Conservation (phyloP, 2,329 filamentous ascomycete species). For the Phoma sp. region DNA sequence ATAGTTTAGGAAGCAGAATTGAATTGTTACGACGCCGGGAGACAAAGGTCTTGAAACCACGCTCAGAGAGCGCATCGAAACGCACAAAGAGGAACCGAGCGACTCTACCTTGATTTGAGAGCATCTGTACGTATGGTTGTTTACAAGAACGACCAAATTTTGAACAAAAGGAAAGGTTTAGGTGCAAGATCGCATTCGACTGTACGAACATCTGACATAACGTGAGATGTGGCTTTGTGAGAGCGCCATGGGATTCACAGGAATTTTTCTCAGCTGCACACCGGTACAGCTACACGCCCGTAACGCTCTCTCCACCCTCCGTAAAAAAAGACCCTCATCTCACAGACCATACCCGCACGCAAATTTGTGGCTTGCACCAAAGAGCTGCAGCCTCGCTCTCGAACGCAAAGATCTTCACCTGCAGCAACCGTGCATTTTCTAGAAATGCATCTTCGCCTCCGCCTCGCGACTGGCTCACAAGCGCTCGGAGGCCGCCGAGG, state of each 20-base stretch:
- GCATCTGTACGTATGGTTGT: no score
- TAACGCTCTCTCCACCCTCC: background rate
- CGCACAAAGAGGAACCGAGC: no score
- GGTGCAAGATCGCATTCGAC: no score
- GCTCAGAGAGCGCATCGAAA: no score
- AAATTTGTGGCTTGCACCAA: background rate
- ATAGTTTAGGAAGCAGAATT: no score
- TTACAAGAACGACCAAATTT: no score
- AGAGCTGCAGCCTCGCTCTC: conserved; percentile 11
- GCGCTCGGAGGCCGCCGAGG: conserved; percentile 12
- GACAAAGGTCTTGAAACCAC: no score
- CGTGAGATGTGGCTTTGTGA: no score
- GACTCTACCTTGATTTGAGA: no score
- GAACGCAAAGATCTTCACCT: conserved; percentile 4
- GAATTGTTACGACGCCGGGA: no score
- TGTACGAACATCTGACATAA: no score
- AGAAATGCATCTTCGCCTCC: background rate
- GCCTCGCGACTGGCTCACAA: background rate
- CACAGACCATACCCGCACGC: background rate
- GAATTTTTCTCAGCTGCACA: background rate
- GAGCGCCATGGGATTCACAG: background rate
- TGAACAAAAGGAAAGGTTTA: no score
- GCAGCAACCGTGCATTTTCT: background rate
- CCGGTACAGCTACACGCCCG: background rate
- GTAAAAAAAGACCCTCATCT: background rate